Evolutionary conservation across 495 filamentous ascomycete species (phyloP).

Genomic region (Parathielavia hyrcaniae): DNA sequence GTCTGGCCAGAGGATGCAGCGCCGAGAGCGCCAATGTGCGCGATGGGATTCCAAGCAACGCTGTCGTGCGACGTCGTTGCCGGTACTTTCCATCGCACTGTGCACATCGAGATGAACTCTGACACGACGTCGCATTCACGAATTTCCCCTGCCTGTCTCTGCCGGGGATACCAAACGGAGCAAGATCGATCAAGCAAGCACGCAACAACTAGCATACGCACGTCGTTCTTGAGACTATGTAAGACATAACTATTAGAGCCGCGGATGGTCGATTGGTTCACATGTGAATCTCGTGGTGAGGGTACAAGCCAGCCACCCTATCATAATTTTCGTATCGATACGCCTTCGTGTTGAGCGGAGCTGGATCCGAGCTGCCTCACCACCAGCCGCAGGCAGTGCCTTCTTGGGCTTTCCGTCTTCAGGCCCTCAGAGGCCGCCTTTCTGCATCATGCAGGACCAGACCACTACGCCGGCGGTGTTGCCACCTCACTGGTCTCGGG

Average conservation of each 20-base stretch:
- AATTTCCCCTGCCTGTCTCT: neutral
- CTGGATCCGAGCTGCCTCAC: neutral
- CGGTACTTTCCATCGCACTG: constrained; percentile 6
- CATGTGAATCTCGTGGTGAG: no score
- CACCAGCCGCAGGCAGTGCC: neutral
- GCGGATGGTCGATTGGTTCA: no score
- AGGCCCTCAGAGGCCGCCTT: neutral
- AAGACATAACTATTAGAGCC: no score
- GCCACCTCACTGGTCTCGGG: neutral
- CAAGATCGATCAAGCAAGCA: neutral
- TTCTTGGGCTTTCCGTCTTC: neutral
- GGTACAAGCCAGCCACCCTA: no score
- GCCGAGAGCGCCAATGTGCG: neutral
- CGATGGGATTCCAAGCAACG: neutral
- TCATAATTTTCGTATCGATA: no score
- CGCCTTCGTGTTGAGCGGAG: neutral
- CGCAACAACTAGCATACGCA: no score
- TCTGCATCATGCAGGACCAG: neutral
- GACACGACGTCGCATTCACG: neutral
- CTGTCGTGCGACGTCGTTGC: neutral
- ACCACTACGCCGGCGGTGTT: neutral
- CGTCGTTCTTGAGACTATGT: no score
- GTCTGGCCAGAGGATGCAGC: neutral
- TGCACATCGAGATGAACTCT: neutral
- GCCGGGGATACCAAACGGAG: neutral